Percentiles rank a stretch among this genome's conserved stretches.
Evolutionary conservation across 768 basidiomycete genomes (phyloP).

Genomic region (Sporobolomyces phaffii): DNA sequence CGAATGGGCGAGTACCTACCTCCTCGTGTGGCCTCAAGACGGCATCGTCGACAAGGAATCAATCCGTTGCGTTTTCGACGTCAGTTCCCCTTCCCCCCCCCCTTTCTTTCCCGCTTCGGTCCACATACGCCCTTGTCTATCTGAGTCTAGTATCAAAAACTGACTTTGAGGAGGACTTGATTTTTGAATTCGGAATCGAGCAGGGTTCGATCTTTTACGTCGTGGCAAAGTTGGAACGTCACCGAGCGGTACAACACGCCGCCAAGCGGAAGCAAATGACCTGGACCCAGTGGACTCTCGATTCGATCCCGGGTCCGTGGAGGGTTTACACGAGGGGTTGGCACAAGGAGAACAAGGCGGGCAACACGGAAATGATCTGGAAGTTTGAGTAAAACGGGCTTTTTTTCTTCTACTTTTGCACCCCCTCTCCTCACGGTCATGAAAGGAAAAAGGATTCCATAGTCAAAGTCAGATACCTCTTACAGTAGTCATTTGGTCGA

Average conservation of each 20-base stretch:
- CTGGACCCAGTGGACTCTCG: not conserved
- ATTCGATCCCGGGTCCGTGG: constrained; percentile 14
- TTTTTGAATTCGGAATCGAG: too few relatives aligned
- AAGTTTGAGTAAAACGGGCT: constrained; percentile 15
- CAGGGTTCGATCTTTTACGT: constrained; percentile 17
- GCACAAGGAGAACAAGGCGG: constrained; percentile 33
- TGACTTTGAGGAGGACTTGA: too few relatives aligned
- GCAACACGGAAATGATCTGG: constrained; percentile 20
- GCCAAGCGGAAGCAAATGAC: constrained; percentile 17
- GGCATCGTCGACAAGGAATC: constrained; percentile 44
- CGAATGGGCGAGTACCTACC: constrained; percentile 50
- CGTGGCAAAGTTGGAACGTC: constrained; percentile 4
- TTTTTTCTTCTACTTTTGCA: too few relatives aligned
- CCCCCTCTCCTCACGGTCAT: too few relatives aligned
- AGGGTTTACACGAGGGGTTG: constrained; percentile 20
- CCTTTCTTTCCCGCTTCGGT: too few relatives aligned
- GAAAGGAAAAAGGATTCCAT: too few relatives aligned
- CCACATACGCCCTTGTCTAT: too few relatives aligned
- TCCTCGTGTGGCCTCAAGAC: constrained; percentile 51
- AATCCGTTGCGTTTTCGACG: constrained; percentile 16
- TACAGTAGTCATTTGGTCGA: too few relatives aligned
- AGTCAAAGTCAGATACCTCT: too few relatives aligned
- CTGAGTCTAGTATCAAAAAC: too few relatives aligned
- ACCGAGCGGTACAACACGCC: constrained; percentile 9
- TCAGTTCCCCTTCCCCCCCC: not conserved